A percentile compares a stretch with the other conserved stretches of the same genome.
phyloP scores from a whole-genome alignment of 352 stramenopile species.

The Phytophthora constricta region DNA sequence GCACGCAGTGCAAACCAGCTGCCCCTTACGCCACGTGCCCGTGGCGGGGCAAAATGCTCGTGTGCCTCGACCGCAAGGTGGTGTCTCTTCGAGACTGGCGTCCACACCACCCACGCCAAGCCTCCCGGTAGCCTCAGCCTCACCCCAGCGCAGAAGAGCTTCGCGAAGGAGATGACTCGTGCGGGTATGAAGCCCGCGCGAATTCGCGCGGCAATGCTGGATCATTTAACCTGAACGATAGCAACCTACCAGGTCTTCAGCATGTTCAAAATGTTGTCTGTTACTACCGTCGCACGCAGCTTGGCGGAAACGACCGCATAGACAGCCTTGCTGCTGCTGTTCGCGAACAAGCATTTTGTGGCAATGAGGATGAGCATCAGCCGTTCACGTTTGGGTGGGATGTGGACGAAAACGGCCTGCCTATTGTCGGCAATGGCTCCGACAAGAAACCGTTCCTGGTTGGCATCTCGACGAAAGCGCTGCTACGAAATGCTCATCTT shows the following conservation, averaged over 20 bases:
- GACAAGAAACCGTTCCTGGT: slow-evolving; percentile 1
- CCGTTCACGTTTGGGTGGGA: background rate
- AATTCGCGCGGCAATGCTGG: slow-evolving; percentile 4
- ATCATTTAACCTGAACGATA: background rate
- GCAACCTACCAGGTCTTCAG: slow-evolving; percentile 1
- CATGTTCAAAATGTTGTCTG: slow-evolving; percentile 6
- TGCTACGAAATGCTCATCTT: slow-evolving; percentile 11
- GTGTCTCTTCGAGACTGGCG: slow-evolving; percentile 1
- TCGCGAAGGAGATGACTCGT: background rate
- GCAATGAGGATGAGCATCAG: background rate
- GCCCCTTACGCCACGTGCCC: slow-evolving; percentile 5
- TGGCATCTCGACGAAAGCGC: background rate
- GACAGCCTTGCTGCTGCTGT: background rate
- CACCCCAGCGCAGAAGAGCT: slow-evolving; percentile 1
- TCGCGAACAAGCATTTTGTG: background rate
- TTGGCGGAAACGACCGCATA: background rate
- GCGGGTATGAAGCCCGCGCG: slow-evolving; percentile 3
- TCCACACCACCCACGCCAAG: background rate
- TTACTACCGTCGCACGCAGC: slow-evolving; percentile 3
- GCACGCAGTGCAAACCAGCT: slow-evolving; percentile 4
- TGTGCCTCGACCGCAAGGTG: background rate
- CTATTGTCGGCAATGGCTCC: background rate
- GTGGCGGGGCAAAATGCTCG: slow-evolving; percentile 9
- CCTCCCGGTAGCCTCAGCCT: background rate
- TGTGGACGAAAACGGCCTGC: background rate